phyloP scores from a whole-genome alignment of 495 filamentous ascomycete genomes.

The Cenococcum geophilum region DNA sequence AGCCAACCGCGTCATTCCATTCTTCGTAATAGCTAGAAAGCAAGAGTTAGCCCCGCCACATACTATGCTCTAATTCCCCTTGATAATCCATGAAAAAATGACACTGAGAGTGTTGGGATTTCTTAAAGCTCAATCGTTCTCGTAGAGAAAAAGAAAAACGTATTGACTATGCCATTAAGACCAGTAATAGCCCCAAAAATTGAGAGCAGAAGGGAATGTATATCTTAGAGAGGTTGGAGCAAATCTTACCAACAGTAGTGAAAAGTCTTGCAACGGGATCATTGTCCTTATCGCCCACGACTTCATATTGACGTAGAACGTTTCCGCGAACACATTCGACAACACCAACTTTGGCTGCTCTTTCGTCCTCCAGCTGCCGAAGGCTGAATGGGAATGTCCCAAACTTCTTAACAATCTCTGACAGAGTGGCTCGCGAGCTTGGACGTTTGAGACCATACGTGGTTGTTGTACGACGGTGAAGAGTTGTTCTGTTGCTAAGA shows the following conservation, averaged over 20 bases:
- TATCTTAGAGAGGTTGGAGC: conserved; percentile 8
- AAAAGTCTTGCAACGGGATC: conserved; percentile 76
- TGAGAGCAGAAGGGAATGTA: not conserved
- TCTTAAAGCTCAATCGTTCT: not conserved
- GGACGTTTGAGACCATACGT: conserved; percentile 88
- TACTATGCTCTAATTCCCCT: too few relatives aligned
- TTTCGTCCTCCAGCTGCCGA: conserved; percentile 93
- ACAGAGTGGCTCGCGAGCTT: conserved; percentile 81
- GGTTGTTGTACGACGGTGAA: conserved; percentile 85
- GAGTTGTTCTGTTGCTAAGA: conserved; percentile 75
- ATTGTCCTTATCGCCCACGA: conserved; percentile 84
- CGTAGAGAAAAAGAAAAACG: not conserved
- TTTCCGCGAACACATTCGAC: conserved; percentile 89
- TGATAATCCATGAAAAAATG: not conserved
- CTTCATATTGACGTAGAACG: conserved; percentile 90
- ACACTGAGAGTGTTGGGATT: not conserved
- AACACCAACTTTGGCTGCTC: conserved; percentile 90
- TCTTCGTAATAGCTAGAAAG: conserved; percentile 85
- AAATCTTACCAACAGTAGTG: conserved; percentile 80
- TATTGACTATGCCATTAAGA: not conserved
- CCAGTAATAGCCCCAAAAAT: not conserved
- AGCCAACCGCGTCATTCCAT: conserved; percentile 79
- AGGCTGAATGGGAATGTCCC: conserved; percentile 96
- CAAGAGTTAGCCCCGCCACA: not conserved
- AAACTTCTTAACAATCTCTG: conserved; percentile 93